Evolutionary conservation across 139 green algal species (phyloP), one percentile per base, ranked within the genome.

Genomic region (Pleodorina starrii): DNA sequence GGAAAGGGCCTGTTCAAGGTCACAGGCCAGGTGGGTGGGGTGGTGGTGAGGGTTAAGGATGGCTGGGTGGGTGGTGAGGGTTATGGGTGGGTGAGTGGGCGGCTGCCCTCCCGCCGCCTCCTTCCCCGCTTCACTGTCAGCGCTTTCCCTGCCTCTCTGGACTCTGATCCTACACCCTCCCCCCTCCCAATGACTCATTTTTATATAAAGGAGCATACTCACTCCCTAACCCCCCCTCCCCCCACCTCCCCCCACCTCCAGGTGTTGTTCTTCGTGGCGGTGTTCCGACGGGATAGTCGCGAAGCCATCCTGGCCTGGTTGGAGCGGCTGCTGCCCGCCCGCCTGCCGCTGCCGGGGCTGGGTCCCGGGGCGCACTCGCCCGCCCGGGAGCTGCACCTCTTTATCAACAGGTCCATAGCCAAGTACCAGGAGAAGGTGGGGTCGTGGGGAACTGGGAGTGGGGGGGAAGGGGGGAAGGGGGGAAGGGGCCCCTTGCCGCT

Each of bases 1-100:
- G 97, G 97, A 80, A 99, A 99, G 92, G 97, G 92, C 14, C 40
- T 97, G 16, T 84, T 99, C 86, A 98, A 98, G 90, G 94, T 96
- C 51, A 86, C 91, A 9, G 73, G 66, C 5, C 90, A 93, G 88
- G 88, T 92, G 66, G 12, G 76, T 46, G 72, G 68, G 68, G 35
- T 76, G 68, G 68, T 12, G 12, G 17, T 46, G 68, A 2, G 35
- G 7, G 68, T 21, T n/a, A n/a, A n/a, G n/a, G n/a, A n/a, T n/a
- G n/a, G n/a, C n/a, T n/a, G n/a, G n/a, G n/a, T n/a, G n/a, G n/a
- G n/a, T n/a, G n/a, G n/a, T n/a, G n/a, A n/a, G n/a, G n/a, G n/a
- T n/a, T n/a, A n/a, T n/a, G n/a, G n/a, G n/a, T n/a, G n/a, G n/a
- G n/a, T n/a, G n/a, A n/a, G n/a, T n/a, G n/a, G n/a, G n/a, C n/a